phyloP scores from a whole-genome alignment of 495 filamentous ascomycete genomes.

The Rostrohypoxylon terebratum region DNA sequence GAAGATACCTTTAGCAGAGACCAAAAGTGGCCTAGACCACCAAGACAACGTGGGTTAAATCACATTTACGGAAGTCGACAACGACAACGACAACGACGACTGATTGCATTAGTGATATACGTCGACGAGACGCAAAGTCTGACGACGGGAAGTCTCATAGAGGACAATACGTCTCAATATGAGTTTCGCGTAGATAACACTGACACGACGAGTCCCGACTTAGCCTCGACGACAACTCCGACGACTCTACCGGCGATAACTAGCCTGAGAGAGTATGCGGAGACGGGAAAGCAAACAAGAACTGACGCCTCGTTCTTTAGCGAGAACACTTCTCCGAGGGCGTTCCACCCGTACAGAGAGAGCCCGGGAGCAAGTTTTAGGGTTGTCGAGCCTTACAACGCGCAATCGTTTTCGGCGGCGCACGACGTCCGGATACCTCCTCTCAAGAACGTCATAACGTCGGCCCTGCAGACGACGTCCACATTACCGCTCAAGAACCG shows the following conservation, averaged over 20 bases:
- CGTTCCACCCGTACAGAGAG: conserved; percentile 4
- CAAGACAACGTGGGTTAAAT: conserved; percentile 39
- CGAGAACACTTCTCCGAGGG: background rate
- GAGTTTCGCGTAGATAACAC: conserved; percentile 30
- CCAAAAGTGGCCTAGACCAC: conserved; percentile 46
- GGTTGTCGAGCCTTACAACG: conserved; percentile 3
- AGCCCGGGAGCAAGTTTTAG: conserved; percentile 2
- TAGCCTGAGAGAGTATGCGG: background rate
- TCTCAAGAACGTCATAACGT: conserved; percentile 4
- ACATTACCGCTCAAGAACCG: conserved; percentile 54
- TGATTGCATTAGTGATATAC: conserved; percentile 41
- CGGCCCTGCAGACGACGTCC: conserved; percentile 18
- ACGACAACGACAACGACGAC: background rate
- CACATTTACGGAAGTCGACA: background rate
- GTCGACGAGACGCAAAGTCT: conserved; percentile 45
- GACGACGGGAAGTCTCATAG: conserved; percentile 25
- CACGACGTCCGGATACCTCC: conserved; percentile 10
- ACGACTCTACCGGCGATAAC: conserved; percentile 12
- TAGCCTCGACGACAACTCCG: conserved; percentile 21
- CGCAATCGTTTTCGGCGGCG: conserved; percentile 1
- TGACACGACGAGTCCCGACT: conserved; percentile 14
- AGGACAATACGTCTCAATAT: conserved; percentile 28
- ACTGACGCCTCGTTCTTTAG: background rate
- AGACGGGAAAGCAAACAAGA: background rate
- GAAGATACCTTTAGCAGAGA: conserved; percentile 43